These are phyloP conservation scores for Salpingoeca rosetta DNA, from an alignment of 78 protist genomes.

Conservation along the genomic window DNA sequence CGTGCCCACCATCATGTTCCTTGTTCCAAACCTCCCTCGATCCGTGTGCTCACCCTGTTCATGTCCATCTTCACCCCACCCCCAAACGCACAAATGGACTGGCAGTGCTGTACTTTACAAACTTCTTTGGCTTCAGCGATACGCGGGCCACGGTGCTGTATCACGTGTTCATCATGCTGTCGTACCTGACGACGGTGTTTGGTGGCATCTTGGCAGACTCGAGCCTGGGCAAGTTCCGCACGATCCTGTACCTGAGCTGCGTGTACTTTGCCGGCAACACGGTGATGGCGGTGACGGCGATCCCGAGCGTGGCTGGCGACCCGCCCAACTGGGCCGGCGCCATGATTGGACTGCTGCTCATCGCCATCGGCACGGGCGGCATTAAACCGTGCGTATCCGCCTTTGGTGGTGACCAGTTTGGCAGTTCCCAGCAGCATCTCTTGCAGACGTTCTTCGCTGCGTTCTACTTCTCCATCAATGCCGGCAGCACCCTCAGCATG, in stretches of 20 bases:
- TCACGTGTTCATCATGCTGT: conserved; percentile 20
- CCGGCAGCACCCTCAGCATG: conserved; percentile 43
- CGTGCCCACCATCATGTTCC: background rate
- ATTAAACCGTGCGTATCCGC: conserved; percentile 37
- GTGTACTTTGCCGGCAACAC: conserved; percentile 24
- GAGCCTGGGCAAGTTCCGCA: background rate
- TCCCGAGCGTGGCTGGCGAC: conserved; percentile 15
- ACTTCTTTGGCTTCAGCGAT: conserved; percentile 21
- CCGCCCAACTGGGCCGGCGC: conserved; percentile 12
- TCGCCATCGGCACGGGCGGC: conserved; percentile 73
- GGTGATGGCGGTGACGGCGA: conserved; percentile 22
- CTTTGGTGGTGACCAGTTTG: conserved; percentile 64
- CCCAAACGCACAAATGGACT: conserved; percentile 5
- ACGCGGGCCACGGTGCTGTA: conserved; percentile 20
- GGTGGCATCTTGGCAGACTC: conserved; percentile 35
- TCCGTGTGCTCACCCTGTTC: background rate
- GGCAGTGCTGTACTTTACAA: conserved; percentile 27
- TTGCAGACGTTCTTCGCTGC: conserved; percentile 23
- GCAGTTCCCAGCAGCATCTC: background rate
- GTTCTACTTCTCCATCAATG: conserved; percentile 52
- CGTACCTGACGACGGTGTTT: conserved; percentile 30
- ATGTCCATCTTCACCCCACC: background rate
- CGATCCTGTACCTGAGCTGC: conserved; percentile 26
- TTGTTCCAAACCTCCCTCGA: background rate
- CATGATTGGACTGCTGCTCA: conserved; percentile 17